Conservation (phyloP, 352 stramenopile species). For the Nothophytophthora sp. region DNA sequence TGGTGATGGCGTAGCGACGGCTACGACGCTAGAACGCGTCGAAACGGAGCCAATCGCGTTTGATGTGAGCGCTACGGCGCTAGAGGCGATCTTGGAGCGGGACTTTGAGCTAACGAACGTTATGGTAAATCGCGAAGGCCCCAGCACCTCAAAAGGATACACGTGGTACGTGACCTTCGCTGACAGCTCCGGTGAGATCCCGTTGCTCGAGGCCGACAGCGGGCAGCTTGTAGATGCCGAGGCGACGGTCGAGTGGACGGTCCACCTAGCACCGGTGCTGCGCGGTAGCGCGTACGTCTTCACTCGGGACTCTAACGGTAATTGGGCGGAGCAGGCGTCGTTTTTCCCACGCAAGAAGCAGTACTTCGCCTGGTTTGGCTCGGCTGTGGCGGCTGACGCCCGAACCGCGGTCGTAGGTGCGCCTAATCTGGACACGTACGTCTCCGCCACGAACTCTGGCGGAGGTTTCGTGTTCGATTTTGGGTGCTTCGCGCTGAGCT, state of each 20-base stretch:
- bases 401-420: conserved; percentile 89
- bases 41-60: conserved; percentile 55
- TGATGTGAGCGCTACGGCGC: conserved; percentile 37
- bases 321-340: conserved; percentile 92
- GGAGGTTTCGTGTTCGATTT: conserved; percentile 93
- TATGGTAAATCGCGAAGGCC: conserved; percentile 63
- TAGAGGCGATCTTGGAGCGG: conserved; percentile 59
- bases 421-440: conserved; percentile 92
- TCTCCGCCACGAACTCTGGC: conserved; percentile 90
- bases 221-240: conserved; percentile 26
- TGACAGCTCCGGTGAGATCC: conserved; percentile 48
- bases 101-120: conserved; percentile 78
- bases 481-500: conserved; percentile 86
- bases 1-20: conserved; percentile 8
- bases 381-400: conserved; percentile 78
- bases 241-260: conserved; percentile 42
- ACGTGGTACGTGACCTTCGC: conserved; percentile 89
- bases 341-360: conserved; percentile 92
- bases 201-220: conserved; percentile 57
- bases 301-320: conserved; percentile 41
- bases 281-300: conserved; percentile 72
- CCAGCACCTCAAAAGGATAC: conserved; percentile 50
- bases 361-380: conserved; percentile 88
- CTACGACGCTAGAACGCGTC: conserved; percentile 23
- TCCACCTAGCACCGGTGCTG: conserved; percentile 54